Evolutionary conservation across 768 basidiomycete species (phyloP).

Genomic region (Atractiella rhizophila): DNA sequence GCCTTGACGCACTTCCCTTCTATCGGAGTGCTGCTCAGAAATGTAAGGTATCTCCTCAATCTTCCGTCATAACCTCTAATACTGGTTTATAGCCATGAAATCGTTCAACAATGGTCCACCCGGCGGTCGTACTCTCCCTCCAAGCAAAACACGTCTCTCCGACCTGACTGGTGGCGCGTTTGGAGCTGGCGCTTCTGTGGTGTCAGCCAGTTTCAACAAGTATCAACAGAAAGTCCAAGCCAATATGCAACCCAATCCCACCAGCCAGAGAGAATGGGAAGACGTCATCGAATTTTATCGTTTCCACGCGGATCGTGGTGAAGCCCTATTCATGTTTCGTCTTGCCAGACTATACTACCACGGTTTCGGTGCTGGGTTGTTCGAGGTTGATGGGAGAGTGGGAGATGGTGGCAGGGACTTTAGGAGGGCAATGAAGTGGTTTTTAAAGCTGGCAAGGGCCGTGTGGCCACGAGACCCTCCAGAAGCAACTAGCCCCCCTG

Average conservation of each 20-base stretch:
- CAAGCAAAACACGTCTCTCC: constrained; percentile 54
- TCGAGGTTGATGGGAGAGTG: background rate
- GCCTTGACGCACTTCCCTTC: constrained; percentile 57
- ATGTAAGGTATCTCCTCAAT: constrained; percentile 25
- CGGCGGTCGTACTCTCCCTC: constrained; percentile 62
- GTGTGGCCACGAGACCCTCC: constrained; percentile 66
- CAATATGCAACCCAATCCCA: constrained; percentile 40
- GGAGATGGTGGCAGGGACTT: constrained; percentile 58
- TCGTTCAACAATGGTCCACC: constrained; percentile 65
- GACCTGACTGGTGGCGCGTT: constrained; percentile 82
- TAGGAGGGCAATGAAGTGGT: constrained; percentile 51
- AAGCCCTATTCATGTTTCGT: constrained; percentile 64
- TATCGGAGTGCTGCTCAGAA: constrained; percentile 74
- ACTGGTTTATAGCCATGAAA: constrained; percentile 41
- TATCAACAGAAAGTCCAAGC: constrained; percentile 75
- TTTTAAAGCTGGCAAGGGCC: constrained; percentile 51
- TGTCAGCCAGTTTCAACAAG: constrained; percentile 56
- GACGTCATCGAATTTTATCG: constrained; percentile 21
- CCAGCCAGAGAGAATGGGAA: constrained; percentile 14
- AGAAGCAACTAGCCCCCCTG: constrained; percentile 22
- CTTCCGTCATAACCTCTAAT: constrained; percentile 2
- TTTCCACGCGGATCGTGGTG: constrained; percentile 88
- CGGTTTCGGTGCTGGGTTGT: constrained; percentile 53
- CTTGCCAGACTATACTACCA: constrained; percentile 92
- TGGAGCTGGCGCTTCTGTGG: constrained; percentile 79